Conservation (phyloP, 2,329 filamentous ascomycete genomes). For the Pseudopyrenochaeta lycopersici region DNA sequence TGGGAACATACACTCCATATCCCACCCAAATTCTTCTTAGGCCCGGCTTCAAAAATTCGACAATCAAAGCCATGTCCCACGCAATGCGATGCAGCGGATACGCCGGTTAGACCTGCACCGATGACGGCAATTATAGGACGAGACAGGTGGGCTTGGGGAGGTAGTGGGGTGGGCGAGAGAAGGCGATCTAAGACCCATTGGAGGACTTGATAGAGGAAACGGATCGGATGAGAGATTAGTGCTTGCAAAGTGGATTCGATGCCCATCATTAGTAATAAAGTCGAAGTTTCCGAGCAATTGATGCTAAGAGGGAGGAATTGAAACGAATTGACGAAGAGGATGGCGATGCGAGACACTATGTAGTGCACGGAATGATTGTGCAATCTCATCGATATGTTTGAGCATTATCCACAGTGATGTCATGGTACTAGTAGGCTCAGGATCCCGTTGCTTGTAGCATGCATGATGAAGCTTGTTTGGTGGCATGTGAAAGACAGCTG, state of each 20-base stretch:
- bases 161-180: slow-evolving; percentile 75
- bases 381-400: too few relatives aligned
- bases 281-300: too few relatives aligned
- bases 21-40: slow-evolving; percentile 73
- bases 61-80: slow-evolving; percentile 88
- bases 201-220: slow-evolving; percentile 70
- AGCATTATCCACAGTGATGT: too few relatives aligned
- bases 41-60: slow-evolving; percentile 77
- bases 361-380: too few relatives aligned
- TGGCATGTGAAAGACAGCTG: too few relatives aligned
- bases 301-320: background rate
- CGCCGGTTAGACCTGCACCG: slow-evolving; percentile 69
- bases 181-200: slow-evolving; percentile 71
- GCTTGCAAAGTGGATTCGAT: slow-evolving; percentile 24
- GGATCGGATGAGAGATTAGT: slow-evolving; percentile 55
- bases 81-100: slow-evolving; percentile 82
- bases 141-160: slow-evolving; percentile 63
- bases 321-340: too few relatives aligned
- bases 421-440: too few relatives aligned
- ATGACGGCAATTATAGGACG: slow-evolving; percentile 65
- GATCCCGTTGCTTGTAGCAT: too few relatives aligned
- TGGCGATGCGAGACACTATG: too few relatives aligned
- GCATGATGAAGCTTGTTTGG: too few relatives aligned
- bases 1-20: too few relatives aligned
- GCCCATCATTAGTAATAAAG: slow-evolving; percentile 35